Conservation (phyloP, 106 monocot species). For the Acorus calamus region DNA sequence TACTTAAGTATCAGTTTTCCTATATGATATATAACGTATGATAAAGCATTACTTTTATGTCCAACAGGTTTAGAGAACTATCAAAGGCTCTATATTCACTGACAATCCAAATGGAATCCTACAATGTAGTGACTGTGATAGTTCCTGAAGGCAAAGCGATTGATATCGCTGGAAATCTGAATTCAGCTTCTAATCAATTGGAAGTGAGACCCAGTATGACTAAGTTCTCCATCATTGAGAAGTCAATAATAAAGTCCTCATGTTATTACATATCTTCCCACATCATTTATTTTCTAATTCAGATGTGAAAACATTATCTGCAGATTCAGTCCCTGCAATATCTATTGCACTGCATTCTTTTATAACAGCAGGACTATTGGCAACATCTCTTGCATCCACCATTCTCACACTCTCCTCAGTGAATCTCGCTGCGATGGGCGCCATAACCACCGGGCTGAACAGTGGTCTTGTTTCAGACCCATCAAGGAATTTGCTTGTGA, state of each 20-base stretch:
- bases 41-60: neutral
- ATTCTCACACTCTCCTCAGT: neutral
- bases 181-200: neutral
- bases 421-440: neutral
- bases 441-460: neutral
- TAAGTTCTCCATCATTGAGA: neutral
- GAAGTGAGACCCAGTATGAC: neutral
- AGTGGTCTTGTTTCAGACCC: neutral
- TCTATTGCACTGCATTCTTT: neutral
- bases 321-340: neutral
- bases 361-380: neutral
- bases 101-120: neutral
- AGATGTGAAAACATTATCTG: neutral
- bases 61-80: neutral
- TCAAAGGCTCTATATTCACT: neutral
- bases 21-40: neutral
- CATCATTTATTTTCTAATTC: too few species aligned
- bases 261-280: too few species aligned
- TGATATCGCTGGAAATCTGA: neutral
- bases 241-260: too few species aligned
- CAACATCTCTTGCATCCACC: neutral
- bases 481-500: neutral
- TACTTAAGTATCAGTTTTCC: too few species aligned
- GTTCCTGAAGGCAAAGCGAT: neutral
- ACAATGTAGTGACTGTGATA: neutral